Conservation (phyloP, 2,329 filamentous ascomycete species). For the Scedosporium minutisporum region DNA sequence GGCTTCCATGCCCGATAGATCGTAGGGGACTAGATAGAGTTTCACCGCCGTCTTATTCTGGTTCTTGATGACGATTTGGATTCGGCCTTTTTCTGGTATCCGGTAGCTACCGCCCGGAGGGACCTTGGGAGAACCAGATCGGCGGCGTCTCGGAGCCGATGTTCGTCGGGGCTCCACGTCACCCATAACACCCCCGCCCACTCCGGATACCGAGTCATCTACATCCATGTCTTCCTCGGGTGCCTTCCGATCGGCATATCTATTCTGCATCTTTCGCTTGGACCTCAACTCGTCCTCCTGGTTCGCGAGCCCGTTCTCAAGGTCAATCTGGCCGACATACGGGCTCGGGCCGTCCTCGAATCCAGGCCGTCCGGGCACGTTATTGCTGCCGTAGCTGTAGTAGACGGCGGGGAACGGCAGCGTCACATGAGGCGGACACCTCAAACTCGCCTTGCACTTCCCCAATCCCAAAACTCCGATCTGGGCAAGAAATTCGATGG, state of each 20-base stretch:
- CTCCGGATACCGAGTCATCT: not conserved
- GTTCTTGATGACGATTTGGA: constrained; percentile 97
- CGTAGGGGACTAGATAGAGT: constrained; percentile 87
- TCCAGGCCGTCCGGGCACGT: constrained; percentile 46
- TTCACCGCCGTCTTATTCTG: constrained; percentile 98
- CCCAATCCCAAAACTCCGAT: constrained; percentile 88
- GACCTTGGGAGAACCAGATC: constrained; percentile 33
- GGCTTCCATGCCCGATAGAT: constrained; percentile 82
- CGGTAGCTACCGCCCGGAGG: constrained; percentile 85
- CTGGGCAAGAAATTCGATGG: constrained; percentile 85
- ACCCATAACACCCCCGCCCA: too few species aligned
- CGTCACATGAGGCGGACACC: constrained; percentile 82
- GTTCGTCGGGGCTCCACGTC: constrained; percentile 15
- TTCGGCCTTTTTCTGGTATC: constrained; percentile 84
- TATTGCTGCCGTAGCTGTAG: constrained; percentile 75
- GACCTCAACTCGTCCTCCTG: constrained; percentile 35
- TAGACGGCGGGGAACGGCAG: constrained; percentile 91
- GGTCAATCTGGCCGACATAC: constrained; percentile 86
- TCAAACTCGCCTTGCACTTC: constrained; percentile 75
- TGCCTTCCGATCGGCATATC: constrained; percentile 27
- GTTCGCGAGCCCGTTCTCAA: constrained; percentile 67
- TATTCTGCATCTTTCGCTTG: constrained; percentile 38
- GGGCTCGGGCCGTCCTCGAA: constrained; percentile 83
- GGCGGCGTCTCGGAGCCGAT: not conserved
- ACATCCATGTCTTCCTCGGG: constrained; percentile 26